Base-by-base conservation (phyloP, 148 eudicot species). In the Rhododendron mucronatum region DNA sequence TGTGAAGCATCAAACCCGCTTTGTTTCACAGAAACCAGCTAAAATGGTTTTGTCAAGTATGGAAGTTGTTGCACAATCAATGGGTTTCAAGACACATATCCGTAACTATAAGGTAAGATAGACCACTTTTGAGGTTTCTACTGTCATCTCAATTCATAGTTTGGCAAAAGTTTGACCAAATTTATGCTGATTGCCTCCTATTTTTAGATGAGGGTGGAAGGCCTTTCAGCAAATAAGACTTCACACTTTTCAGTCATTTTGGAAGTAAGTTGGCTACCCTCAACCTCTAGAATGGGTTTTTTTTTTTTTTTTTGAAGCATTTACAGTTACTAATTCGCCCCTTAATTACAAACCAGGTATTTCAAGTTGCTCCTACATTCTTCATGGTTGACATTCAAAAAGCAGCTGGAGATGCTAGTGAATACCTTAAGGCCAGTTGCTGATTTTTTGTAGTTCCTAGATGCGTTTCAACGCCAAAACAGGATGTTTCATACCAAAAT, bases 31-130 rank as follows among this genome's bases (percentile, higher is more conserved):
- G 75, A 97, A 93, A 85, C 98, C 99, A 45, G 98, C 98, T 41
- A 95, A 91, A 86, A 94, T 97, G 80, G 95, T 95, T 88, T 83
- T 97, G 79, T 92, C 98, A 2, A 95, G 92, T 85, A 95, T 95
- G 96, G 98, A 97, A 93, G 98, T 95, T 87, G 98, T 97, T 88
- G 98, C 98, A 26, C 99, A 97, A 83, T 97, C 99, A 84, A 95
- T 97, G 99, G 98, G 99, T 88, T 97, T 95, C 88, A 97, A 97
- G 92, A 97, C 99, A 15, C 98, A 95, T 82, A 97, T 97, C 21
- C 94, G 98, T n/a, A 97, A 97, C 83, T 97, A 73, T 88, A 97
- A 97, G 95, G 99, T 96, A 47, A 95, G 90, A 85, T 95, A 69
- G 2, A 69, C 44, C 51, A 51, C 8, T 83, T 30, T 28, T 35